Evolutionary conservation across 108 stramenopile genomes (phyloP).

Genomic region (Nitzschia sp.): DNA sequence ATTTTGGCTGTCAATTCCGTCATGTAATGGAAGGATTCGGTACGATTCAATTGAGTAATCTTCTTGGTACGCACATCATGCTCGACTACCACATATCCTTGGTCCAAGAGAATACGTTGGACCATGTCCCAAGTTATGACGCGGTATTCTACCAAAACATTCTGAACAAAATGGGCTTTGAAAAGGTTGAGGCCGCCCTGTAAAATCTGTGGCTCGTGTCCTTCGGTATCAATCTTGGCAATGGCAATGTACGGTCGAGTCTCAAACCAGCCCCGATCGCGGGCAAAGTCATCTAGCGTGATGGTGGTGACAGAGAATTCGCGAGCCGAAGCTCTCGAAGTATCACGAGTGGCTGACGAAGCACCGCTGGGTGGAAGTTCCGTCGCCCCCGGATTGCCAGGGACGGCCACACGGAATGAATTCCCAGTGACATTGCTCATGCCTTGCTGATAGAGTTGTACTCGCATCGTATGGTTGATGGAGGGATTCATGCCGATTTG

Average conservation of each 20-base stretch:
- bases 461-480: too few relatives aligned
- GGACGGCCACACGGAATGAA: background rate
- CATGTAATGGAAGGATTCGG: too few relatives aligned
- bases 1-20: too few relatives aligned
- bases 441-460: too few relatives aligned
- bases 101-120: too few relatives aligned
- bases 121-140: too few relatives aligned
- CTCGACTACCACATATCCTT: too few relatives aligned
- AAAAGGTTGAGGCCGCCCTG: background rate
- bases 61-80: too few relatives aligned
- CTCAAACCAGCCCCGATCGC: conserved; percentile 13
- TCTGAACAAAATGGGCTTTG: background rate
- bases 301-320: conserved; percentile 3
- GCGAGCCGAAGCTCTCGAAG: background rate
- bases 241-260: background rate
- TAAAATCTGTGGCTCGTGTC: background rate
- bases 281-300: conserved; percentile 24
- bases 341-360: background rate
- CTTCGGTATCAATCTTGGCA: background rate
- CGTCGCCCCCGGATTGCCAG: background rate
- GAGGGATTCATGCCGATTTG: background rate
- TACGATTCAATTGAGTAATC: too few relatives aligned
- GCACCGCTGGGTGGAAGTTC: background rate
- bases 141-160: background rate
- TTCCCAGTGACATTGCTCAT: background rate